Base-by-base conservation (phyloP, 2,329 filamentous ascomycete species). In the Bimuria novae-zelandiae region DNA sequence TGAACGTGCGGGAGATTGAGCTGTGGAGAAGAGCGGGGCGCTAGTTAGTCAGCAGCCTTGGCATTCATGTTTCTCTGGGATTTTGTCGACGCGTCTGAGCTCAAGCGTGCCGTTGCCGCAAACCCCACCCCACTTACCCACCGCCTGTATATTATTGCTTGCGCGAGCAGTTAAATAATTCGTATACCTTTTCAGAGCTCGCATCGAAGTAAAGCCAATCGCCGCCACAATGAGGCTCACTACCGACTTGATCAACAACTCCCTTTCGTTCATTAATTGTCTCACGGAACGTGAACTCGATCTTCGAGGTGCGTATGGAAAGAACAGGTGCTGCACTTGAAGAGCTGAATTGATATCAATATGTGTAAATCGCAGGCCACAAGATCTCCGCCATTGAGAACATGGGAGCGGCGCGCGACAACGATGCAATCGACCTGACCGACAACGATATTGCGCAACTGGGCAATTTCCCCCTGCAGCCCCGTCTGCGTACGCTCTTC, bases 251-350 rank as follows among this genome's bases (percentile, higher is more conserved):
- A 95, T 99, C 79, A 86, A 91, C 77, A 87, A 86, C 77, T 96
- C 94, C 73, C 89, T 96, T 65, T 97, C 93, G 76, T 99, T 97
- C 83, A 89, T 97, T 79, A 99, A 97, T 79, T 92, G 93, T 75
- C 85, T 99, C 77, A 96, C 94, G 80, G 94, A 99, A 84, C 91
- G 94, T 77, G 94, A 99, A 85, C 86, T 99, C 76, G 92, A 97
- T 82, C 90, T 99, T 70, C 88, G 94, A 96, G 94, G 94, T 97
- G 89, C 86, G 92, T 85, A 51, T 85, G 89, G 89, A 91, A 96
- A 91, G 91, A 87, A 83, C 90, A 93, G 92, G 94, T 96, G 86
- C 91, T 96, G 90, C 90, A 92, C 86, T 85, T 86, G 80, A 73
- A 80, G 86, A 87, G 84, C 89, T 90, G 83, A 85, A 84, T 93